Percentiles rank a stretch among this genome's conserved stretches.
phyloP scores from a whole-genome alignment of 2,329 filamentous ascomycete species.

The Paramyrothecium sp. region DNA sequence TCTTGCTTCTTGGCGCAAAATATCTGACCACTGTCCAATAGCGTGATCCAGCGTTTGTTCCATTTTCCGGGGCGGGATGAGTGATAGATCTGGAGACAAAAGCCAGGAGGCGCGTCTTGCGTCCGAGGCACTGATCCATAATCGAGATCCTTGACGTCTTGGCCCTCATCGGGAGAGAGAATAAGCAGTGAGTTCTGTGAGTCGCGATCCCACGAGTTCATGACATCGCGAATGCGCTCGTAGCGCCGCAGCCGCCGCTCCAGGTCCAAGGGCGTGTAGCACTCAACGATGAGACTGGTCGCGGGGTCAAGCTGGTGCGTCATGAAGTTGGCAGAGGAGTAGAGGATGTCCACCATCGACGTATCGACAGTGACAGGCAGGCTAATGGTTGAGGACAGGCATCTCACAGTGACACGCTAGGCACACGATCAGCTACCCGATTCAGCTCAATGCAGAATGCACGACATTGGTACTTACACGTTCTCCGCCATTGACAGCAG shows the following conservation, averaged over 20 bases:
- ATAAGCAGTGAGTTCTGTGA: slow-evolving; percentile 73
- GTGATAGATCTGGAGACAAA: slow-evolving; percentile 73
- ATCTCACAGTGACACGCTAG: slow-evolving; percentile 70
- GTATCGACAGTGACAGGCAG: slow-evolving; percentile 76
- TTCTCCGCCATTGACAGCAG: slow-evolving; percentile 77
- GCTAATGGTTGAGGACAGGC: slow-evolving; percentile 64
- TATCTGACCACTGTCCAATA: slow-evolving; percentile 73
- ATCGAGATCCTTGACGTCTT: slow-evolving; percentile 62
- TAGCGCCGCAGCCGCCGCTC: slow-evolving; percentile 82
- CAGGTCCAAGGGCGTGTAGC: slow-evolving; percentile 71
- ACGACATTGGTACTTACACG: slow-evolving; percentile 52
- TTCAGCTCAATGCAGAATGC: slow-evolving; percentile 6
- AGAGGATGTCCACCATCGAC: slow-evolving; percentile 70
- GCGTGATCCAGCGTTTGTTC: slow-evolving; percentile 78
- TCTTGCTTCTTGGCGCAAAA: slow-evolving; percentile 67
- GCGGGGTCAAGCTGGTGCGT: slow-evolving; percentile 62
- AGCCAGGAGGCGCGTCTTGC: slow-evolving; percentile 60
- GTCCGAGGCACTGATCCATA: slow-evolving; percentile 59
- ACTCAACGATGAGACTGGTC: slow-evolving; percentile 73
- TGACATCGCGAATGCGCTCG: slow-evolving; percentile 79
- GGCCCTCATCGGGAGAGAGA: slow-evolving; percentile 53
- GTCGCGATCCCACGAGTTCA: slow-evolving; percentile 92
- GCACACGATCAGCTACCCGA: slow-evolving; percentile 1
- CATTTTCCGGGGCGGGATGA: slow-evolving; percentile 79
- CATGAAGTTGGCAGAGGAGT: slow-evolving; percentile 62